These are phyloP conservation scores for Sclerospora graminicola DNA, from an alignment of 352 stramenopile genomes.

Conservation along the genomic window DNA sequence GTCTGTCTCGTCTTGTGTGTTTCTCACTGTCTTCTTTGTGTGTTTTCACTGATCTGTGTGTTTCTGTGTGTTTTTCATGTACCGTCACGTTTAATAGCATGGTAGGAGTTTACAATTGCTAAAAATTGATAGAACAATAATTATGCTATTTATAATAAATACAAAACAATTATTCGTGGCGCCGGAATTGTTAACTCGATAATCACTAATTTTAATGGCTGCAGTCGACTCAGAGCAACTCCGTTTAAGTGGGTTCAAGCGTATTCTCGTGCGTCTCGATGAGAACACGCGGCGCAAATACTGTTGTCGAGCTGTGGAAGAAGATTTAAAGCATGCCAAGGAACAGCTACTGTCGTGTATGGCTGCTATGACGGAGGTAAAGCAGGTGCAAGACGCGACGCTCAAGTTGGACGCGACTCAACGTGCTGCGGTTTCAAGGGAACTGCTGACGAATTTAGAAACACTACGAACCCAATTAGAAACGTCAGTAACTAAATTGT, in stretches of 20 bases:
- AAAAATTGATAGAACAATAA: no score
- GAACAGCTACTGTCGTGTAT: slow-evolving; percentile 11
- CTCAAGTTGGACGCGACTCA: slow-evolving; percentile 15
- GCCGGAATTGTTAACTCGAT: no score
- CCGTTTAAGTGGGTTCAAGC: slow-evolving; percentile 23
- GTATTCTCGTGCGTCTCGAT: slow-evolving; percentile 27
- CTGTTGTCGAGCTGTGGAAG: slow-evolving; percentile 18
- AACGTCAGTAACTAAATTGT: slow-evolving; percentile 5
- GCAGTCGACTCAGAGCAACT: slow-evolving; percentile 6
- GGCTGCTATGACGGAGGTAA: slow-evolving; percentile 17
- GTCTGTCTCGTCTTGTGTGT: no score
- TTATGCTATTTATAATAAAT: no score
- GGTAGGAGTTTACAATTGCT: no score
- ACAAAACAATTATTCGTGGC: no score
- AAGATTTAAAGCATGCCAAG: slow-evolving; percentile 17
- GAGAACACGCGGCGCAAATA: slow-evolving; percentile 25
- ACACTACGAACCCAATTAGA: slow-evolving; percentile 16
- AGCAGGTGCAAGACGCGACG: slow-evolving; percentile 30
- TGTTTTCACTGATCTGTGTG: no score
- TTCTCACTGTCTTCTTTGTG: no score
- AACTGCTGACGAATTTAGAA: slow-evolving; percentile 27
- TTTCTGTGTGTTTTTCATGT: no score
- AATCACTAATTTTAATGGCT: slow-evolving; percentile 5
- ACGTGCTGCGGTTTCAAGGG: slow-evolving; percentile 8
- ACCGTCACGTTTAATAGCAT: no score